Evolutionary conservation across 108 stramenopile genomes (phyloP).

Genomic region (Cyclostephanos tholiformis): DNA sequence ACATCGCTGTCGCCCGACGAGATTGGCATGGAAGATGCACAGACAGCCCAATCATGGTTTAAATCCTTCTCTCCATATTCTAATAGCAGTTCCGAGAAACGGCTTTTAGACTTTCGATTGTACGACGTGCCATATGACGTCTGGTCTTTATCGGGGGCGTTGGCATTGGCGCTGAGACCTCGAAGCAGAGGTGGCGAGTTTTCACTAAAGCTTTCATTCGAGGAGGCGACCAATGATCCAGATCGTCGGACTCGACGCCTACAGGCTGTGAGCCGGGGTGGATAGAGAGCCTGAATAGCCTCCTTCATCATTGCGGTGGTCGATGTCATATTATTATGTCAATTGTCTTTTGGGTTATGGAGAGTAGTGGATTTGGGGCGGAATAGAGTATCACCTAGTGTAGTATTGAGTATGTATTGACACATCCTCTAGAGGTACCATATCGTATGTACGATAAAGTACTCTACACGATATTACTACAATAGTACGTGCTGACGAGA

Average conservation of each 20-base stretch:
- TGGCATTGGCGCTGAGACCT: not conserved
- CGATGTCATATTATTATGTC: not conserved
- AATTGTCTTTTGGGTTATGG: too few species aligned
- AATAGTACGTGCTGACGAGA: too few species aligned
- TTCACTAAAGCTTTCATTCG: not conserved
- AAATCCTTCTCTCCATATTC: slow-evolving; percentile 82
- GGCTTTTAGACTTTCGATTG: slow-evolving; percentile 25
- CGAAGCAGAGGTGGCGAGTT: not conserved
- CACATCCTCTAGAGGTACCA: too few species aligned
- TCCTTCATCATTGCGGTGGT: slow-evolving; percentile 51
- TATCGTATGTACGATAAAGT: too few species aligned
- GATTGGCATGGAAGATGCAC: slow-evolving; percentile 48
- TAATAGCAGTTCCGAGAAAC: slow-evolving; percentile 74
- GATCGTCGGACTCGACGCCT: slow-evolving; percentile 44
- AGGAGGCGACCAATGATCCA: slow-evolving; percentile 11
- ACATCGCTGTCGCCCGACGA: slow-evolving; percentile 2
- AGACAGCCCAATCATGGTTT: slow-evolving; percentile 83
- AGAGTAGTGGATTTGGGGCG: too few species aligned
- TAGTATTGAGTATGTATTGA: too few species aligned
- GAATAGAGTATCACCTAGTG: too few species aligned
- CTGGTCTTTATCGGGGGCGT: not conserved
- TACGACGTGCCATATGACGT: slow-evolving; percentile 6
- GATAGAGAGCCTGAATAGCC: slow-evolving; percentile 65
- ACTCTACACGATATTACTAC: too few species aligned
- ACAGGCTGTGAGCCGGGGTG: slow-evolving; percentile 46